Conservation (phyloP, 2,329 filamentous ascomycete genomes). For the Ascochyta koolunga region DNA sequence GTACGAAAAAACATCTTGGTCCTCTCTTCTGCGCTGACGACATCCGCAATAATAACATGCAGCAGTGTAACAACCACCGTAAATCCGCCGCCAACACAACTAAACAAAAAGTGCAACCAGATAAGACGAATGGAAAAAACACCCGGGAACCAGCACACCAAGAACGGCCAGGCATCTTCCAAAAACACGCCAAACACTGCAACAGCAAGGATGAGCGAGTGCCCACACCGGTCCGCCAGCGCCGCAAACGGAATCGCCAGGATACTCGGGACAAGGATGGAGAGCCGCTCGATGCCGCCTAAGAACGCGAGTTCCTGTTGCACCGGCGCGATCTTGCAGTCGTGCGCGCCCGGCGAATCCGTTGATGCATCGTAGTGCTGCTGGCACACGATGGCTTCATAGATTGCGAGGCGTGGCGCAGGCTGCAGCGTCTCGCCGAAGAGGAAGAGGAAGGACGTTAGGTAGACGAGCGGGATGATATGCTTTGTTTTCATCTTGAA, state of each 20-base stretch:
- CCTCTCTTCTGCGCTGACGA: slow-evolving; percentile 20
- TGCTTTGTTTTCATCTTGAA: slow-evolving; percentile 8
- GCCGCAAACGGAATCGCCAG: slow-evolving; percentile 27
- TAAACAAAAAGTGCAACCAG: slow-evolving; percentile 26
- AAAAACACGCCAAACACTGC: slow-evolving; percentile 24
- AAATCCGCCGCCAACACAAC: slow-evolving; percentile 21
- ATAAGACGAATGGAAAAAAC: slow-evolving; percentile 23
- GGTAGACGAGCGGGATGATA: slow-evolving; percentile 23
- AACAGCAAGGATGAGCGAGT: slow-evolving; percentile 20
- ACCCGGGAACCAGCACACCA: slow-evolving; percentile 22
- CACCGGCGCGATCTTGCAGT: slow-evolving; percentile 25
- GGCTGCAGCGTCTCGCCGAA: slow-evolving; percentile 29
- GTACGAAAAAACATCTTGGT: slow-evolving; percentile 23
- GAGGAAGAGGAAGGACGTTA: slow-evolving; percentile 26
- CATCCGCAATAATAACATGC: slow-evolving; percentile 27
- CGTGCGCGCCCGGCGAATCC: slow-evolving; percentile 3
- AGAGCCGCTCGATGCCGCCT: slow-evolving; percentile 24
- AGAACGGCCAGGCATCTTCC: slow-evolving; percentile 21
- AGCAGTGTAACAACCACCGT: slow-evolving; percentile 23
- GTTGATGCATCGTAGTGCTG: slow-evolving; percentile 17
- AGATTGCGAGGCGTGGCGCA: slow-evolving; percentile 25
- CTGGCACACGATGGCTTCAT: slow-evolving; percentile 25
- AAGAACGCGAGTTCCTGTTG: slow-evolving; percentile 24
- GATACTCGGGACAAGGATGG: slow-evolving; percentile 25
- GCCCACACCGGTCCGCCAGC: slow-evolving; percentile 25